phyloP scores from a whole-genome alignment of 2,329 filamentous ascomycete species.

The Microcyclosporella mali region DNA sequence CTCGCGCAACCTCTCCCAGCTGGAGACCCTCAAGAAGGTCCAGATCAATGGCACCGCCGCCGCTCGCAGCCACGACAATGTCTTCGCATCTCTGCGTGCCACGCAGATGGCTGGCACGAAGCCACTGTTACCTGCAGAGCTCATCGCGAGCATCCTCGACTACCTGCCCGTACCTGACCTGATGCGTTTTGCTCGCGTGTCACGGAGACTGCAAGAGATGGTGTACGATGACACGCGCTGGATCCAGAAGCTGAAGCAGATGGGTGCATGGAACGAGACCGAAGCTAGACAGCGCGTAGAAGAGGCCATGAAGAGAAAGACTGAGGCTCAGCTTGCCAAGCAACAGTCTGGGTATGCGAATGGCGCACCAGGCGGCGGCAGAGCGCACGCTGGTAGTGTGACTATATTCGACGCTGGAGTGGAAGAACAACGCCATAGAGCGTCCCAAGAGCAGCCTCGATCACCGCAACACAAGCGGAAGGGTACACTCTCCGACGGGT shows the following conservation, averaged over 20 bases:
- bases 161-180: conserved; percentile 81
- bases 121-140: conserved; percentile 81
- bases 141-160: conserved; percentile 80
- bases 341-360: conserved; percentile 34
- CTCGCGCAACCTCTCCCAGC: conserved; percentile 25
- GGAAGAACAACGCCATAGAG: conserved; percentile 56
- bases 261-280: conserved; percentile 86
- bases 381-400: conserved; percentile 37
- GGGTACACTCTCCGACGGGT: conserved; percentile 57
- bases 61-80: conserved; percentile 32
- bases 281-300: conserved; percentile 80
- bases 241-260: conserved; percentile 76
- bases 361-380: conserved; percentile 33
- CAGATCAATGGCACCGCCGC: conserved; percentile 19
- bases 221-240: conserved; percentile 96
- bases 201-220: conserved; percentile 88
- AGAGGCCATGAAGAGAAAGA: conserved; percentile 52
- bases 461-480: conserved; percentile 20
- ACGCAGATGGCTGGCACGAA: conserved; percentile 69
- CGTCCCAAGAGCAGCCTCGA: conserved; percentile 31
- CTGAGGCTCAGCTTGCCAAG: conserved; percentile 50
- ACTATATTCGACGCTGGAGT: conserved; percentile 69
- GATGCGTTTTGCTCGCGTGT: conserved; percentile 76
- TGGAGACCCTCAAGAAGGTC: conserved; percentile 25
- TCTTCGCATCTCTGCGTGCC: conserved; percentile 71